phyloP scores from a whole-genome alignment of 1,284 basidiomycete genomes.

The Phylloporus sp. region DNA sequence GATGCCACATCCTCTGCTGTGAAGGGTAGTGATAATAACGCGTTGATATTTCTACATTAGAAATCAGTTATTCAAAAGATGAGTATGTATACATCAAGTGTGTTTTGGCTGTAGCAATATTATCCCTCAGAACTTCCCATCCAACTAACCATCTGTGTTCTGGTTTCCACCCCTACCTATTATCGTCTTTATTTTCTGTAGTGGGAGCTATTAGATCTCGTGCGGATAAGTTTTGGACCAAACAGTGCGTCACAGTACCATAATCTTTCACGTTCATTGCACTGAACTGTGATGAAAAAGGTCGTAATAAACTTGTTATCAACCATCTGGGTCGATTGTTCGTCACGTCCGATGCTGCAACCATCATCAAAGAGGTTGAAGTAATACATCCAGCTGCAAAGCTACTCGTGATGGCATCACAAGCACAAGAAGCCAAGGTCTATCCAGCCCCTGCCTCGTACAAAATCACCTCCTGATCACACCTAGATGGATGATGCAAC shows the following conservation, averaged over 20 bases:
- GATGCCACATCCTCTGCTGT: no score
- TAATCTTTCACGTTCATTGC: neutral
- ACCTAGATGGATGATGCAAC: slow-evolving; percentile 94
- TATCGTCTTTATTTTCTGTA: no score
- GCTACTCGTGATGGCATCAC: slow-evolving; percentile 95
- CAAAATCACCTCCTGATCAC: neutral
- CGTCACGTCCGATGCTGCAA: slow-evolving; percentile 98
- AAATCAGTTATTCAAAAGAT: no score
- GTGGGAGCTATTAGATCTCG: slow-evolving; percentile 94
- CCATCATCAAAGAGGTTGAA: slow-evolving; percentile 98
- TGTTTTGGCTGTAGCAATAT: no score
- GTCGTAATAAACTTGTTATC: slow-evolving; percentile 94
- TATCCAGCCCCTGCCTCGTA: slow-evolving; percentile 23
- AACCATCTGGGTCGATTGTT: slow-evolving; percentile 96
- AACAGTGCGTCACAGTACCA: slow-evolving; percentile 80
- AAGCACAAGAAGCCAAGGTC: slow-evolving; percentile 95
- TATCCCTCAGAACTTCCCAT: no score
- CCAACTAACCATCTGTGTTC: no score
- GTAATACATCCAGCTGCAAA: slow-evolving; percentile 99
- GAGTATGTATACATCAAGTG: no score
- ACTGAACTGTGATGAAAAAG: slow-evolving; percentile 40
- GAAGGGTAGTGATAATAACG: no score
- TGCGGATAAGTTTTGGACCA: slow-evolving; percentile 95
- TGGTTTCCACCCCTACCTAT: no score
- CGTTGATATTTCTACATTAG: no score